Base-by-base conservation (phyloP, 208 protist genomes). In the Trypanosoma scelopori region DNA sequence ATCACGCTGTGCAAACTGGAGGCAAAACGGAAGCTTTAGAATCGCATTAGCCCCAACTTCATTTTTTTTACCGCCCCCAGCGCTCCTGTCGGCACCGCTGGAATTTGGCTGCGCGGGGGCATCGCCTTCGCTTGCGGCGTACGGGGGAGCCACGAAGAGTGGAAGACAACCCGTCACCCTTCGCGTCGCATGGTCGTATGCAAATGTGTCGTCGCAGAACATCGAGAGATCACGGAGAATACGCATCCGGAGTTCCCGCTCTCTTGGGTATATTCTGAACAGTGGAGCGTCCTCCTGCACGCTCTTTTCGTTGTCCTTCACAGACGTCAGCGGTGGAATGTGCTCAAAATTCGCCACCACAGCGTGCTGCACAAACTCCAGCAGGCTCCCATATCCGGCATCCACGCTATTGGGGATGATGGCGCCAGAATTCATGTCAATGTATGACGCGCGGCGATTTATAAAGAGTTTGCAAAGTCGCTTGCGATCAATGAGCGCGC, bases 401-500 rank as follows among this genome's bases (percentile, higher is more conserved):
- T 94, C 85, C 13, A 53, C 63, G 9, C 63, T 48, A 18, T 59
- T 79, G 22, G 84, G 78, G 15, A 92, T 74, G 49, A 94, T 76
- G 20, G 74, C 78, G 45, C 79, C 83, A 46, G 76, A 82, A 41
- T 81, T 39, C 13, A 80, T 76, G 61, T 94, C 88, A 20, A 94
- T 55, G 75, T 94, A 94, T 57, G 71, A 71, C 0, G 88, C 88
- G 23, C 78, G 75, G 23, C 81, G 76, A 59, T 69, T 88, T 25
- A 94, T 63, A n/a, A 63, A 74, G 13, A 89, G 82, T 62, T 65
- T 28, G 30, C 68, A 65, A 28, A 87, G 70, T 25, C 25, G 57
- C 35, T 79, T 71, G 11, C 69, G 50, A 55, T 91, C 76, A 28
- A 94, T 45, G 45, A 87, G 53, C 3, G 77, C 82, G 1, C 85